Base-by-base conservation (phyloP, 257 asterid genomes). In the Lantana camara region DNA sequence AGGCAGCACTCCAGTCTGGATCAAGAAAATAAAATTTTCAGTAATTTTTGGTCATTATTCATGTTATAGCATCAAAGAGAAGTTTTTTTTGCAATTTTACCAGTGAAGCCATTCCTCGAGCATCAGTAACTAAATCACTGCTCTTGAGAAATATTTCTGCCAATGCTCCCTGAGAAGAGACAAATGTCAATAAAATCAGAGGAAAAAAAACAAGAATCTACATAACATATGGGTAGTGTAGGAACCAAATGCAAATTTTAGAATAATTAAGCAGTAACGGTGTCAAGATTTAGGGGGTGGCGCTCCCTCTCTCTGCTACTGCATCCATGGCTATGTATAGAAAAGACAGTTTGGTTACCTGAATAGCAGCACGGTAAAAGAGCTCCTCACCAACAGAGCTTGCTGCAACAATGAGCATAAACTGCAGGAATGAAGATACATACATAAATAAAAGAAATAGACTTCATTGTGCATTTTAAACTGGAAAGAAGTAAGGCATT, bases 361-460 rank as follows among this genome's bases (percentile, higher is more conserved):
- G 98, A 66, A 93, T 91, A 63, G 97, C 97, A 64, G 91, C 97
- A 0, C 95, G 96, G 74, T 87, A 93, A 79, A 89, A 93, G 51
- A 93, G 96, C 80, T 93, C 98, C 81, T 89, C 98, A 46, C 98
- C 98, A 17, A 93, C 95, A 42, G 97, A 92, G 75, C 98, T 92
- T 47, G 98, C 98, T 32, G 96, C 97, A 42, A 92, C 96, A 6
- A 93, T 89, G 63, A 93, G 88, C 82, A 89, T 75, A 74, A 93
- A 93, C 98, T 89, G 80, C 76, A 75, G 23, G 1, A 45, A 48
- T 9, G 35, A 15, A 46, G 12, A 5, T 19, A 22, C 27, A n/a
- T 13, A 27, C 5, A 27, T 2, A 27, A 27, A 27, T 2, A 27
- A 27, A 27, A 27, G 32, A 27, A 27, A 27, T 2, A 27, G 32